These are phyloP conservation scores for Bryoglossum gracile DNA, from an alignment of 495 filamentous ascomycete genomes.

Conservation along the genomic window DNA sequence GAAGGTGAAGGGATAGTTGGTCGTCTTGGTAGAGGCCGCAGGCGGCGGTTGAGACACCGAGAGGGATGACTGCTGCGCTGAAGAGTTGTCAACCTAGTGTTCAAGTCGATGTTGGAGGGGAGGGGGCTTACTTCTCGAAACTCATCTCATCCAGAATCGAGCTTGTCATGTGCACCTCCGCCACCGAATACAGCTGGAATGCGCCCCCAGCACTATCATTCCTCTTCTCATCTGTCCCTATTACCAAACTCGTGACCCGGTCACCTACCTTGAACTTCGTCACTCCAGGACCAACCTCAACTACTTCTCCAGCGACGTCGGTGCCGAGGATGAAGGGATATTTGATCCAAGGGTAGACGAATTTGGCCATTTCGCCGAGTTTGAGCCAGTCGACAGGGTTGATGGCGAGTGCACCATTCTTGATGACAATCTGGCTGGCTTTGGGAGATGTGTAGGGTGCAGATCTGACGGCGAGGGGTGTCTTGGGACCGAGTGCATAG, in stretches of 20 bases:
- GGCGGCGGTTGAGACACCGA: conserved; percentile 36
- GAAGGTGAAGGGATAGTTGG: conserved; percentile 6
- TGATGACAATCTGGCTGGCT: conserved; percentile 7
- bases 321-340: conserved; percentile 45
- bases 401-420: conserved; percentile 17
- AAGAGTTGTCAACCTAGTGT: no score
- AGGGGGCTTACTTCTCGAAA: conserved; percentile 1
- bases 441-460: conserved; percentile 4
- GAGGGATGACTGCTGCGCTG: conserved; percentile 37
- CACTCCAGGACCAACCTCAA: conserved; percentile 37
- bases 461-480: conserved; percentile 6
- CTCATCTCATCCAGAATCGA: not conserved
- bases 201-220: not conserved
- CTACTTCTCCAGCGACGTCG: conserved; percentile 48
- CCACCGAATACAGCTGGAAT: not conserved
- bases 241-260: conserved; percentile 30
- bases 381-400: conserved; percentile 13
- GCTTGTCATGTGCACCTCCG: not conserved
- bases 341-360: conserved; percentile 19
- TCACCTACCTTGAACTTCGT: conserved; percentile 39
- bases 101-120: no score
- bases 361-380: no score
- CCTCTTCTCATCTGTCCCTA: not conserved
- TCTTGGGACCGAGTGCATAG: not conserved
- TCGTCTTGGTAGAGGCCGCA: conserved; percentile 30